These are phyloP conservation scores for Ramaria rubella DNA, from an alignment of 768 basidiomycete species.

Conservation along the genomic window DNA sequence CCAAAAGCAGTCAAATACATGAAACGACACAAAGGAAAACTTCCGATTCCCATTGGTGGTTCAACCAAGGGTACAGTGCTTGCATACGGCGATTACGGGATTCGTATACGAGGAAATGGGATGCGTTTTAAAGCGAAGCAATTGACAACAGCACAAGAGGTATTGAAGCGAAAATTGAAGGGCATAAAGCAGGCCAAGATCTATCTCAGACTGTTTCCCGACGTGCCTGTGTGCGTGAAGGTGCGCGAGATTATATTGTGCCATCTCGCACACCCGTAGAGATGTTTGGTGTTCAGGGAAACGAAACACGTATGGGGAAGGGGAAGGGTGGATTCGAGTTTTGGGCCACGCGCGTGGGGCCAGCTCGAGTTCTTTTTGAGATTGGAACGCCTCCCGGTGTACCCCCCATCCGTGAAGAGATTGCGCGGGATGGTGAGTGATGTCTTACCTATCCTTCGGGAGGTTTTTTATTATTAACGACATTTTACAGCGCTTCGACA, in stretches of 20 bases:
- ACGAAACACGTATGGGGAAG: constrained; percentile 99
- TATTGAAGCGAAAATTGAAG: constrained; percentile 86
- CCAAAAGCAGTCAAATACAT: constrained; percentile 78
- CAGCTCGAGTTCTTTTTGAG: constrained; percentile 88
- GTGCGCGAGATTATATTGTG: constrained; percentile 34
- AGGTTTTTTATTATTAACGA: background rate
- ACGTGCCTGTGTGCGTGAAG: constrained; percentile 96
- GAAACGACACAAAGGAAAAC: constrained; percentile 85
- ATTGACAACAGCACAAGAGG: constrained; percentile 78
- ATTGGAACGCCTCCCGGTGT: constrained; percentile 59
- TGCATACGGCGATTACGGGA: constrained; percentile 87
- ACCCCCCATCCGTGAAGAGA: constrained; percentile 75
- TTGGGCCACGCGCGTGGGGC: constrained; percentile 90
- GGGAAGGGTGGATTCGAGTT: constrained; percentile 97
- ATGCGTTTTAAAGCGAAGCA: constrained; percentile 84
- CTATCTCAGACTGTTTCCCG: constrained; percentile 87
- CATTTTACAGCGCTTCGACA: constrained; percentile 64
- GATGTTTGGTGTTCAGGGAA: constrained; percentile 52
- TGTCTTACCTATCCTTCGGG: background rate
- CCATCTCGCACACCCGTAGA: background rate
- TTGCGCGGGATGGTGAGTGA: constrained; percentile 79
- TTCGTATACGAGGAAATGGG: constrained; percentile 79
- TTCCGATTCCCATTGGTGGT: constrained; percentile 83
- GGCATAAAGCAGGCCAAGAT: constrained; percentile 82
- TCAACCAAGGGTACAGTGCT: constrained; percentile 91